Base-by-base conservation (phyloP, 2,329 filamentous ascomycete genomes). In the Sporothrix phasma region DNA sequence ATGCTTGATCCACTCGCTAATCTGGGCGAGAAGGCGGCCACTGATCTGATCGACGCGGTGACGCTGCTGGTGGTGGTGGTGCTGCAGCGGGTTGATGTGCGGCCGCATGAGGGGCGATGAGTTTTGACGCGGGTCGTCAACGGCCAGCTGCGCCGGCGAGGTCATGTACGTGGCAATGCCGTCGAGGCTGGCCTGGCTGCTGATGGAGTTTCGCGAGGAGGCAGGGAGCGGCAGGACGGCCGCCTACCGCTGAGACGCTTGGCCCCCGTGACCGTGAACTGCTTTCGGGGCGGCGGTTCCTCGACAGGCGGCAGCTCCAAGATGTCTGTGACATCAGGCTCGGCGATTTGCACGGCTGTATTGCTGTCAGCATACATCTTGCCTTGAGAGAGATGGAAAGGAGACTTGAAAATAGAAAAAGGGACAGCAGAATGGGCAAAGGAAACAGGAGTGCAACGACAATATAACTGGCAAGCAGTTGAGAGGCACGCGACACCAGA, bases 1-100 rank as follows among this genome's bases (percentile, higher is more conserved):
- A 59, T 87, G 84, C 69, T 92, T 85, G 45, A 97, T 77, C 93
- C 93, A 97, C 68, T 90, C 85, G 29, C 84, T 81, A 15, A 97
- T 86, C 72, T 95, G 90, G 22, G 86, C 81, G 31, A 94, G 76
- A 7, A 95, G 75, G 67, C 80, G 83, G 69, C 86, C 79, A 61
- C 79, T 79, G 46, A 72, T 70, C 31, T 71, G 69, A 62, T 78
- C 76, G 24, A 73, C 62, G 61, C 74, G 75, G 39, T 73, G 72
- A 29, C 71, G 70, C 26, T 74, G 73, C 61, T 74, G 71, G 59
- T 78, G 74, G 63, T 79, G 76, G 62, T 74, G 67, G n/a, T 69
- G 73, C 19, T 71, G 72, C 47, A 62, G 64, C 74, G 72, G 59
- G 41, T 63, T 64, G 26, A 46, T 49, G 62, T 63, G 64, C 29